Conservation (phyloP, 1,139 yeast genomes). For the Yarrowia galli region DNA sequence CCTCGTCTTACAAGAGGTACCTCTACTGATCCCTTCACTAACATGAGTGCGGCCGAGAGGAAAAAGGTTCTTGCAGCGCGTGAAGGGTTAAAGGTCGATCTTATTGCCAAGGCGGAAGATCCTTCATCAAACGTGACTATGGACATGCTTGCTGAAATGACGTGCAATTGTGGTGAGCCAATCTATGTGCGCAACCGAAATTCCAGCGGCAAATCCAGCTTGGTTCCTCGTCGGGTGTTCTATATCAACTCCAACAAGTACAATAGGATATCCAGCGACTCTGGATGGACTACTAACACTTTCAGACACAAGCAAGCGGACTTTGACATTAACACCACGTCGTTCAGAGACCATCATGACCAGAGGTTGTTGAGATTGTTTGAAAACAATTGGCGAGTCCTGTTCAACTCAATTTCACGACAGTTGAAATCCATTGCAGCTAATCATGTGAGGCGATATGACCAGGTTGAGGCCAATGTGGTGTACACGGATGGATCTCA, state of each 20-base stretch:
- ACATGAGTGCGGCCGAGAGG: too few species aligned
- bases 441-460: neutral
- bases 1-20: neutral
- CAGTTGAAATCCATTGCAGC: neutral
- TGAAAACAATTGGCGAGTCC: neutral
- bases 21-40: too few species aligned
- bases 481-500: constrained; percentile 6
- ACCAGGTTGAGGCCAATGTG: neutral
- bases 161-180: constrained; percentile 6
- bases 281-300: neutral
- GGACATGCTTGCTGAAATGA: neutral
- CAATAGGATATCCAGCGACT: neutral
- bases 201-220: neutral
- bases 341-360: neutral
- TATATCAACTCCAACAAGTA: neutral
- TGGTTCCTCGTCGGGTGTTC: neutral
- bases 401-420: neutral
- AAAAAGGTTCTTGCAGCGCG: neutral
- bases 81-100: neutral
- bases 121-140: neutral
- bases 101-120: neutral
- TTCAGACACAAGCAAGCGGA: neutral
- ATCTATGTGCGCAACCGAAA: neutral
- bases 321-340: neutral
- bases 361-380: neutral